Evolutionary conservation across 257 asterid species (phyloP), one percentile per base, ranked within the genome.

Genomic region (Nicotiana tomentosiformis): DNA sequence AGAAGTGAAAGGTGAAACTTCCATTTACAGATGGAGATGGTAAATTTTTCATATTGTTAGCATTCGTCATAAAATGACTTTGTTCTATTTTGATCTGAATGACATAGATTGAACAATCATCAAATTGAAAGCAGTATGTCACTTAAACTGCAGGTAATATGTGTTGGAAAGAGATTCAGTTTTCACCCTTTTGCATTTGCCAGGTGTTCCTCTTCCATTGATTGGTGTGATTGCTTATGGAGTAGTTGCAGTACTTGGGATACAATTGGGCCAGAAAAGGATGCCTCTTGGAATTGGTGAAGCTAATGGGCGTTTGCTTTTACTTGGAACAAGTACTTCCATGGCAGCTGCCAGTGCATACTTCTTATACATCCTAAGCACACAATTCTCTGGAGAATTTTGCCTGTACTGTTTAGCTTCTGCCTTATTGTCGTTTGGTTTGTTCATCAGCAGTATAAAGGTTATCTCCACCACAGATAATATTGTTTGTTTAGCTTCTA

Each of bases 311-410:
- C 91, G 92, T 68, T 69, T 88, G 39, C 53, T 93, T 84, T 89
- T 96, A 84, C 89, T 90, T 82, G 91, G 96, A 83, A 86, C 88
- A 46, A 93, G 95, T 56, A 91, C 98, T 77, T 90, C 99, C 43
- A 94, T 96, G 99, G 98, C 97, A 16, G 98, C 89, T 76, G 94
- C 99, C 55, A 93, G 99, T 88, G 90, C 95, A 68, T 94, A 96
- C 88, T 96, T 96, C 85, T 89, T 96, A 88, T 96, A 94, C 90
- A 92, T 96, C 78, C 91, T 96, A 80, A 89, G 83, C 87, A 90
- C 97, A 26, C 86, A 91, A 81, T 96, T 96, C 88, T 53, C 90
- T 55, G 98, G 95, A 77, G 97, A 93, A 86, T 80, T 90, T 30
- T 96, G 99, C 86, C 62, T 91, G 23, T 96, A 96, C 85, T 96